A percentile compares a stretch with the other conserved stretches of the same genome.
phyloP scores from a whole-genome alignment of 2,329 filamentous ascomycete species.

The Exophiala viscosa region DNA sequence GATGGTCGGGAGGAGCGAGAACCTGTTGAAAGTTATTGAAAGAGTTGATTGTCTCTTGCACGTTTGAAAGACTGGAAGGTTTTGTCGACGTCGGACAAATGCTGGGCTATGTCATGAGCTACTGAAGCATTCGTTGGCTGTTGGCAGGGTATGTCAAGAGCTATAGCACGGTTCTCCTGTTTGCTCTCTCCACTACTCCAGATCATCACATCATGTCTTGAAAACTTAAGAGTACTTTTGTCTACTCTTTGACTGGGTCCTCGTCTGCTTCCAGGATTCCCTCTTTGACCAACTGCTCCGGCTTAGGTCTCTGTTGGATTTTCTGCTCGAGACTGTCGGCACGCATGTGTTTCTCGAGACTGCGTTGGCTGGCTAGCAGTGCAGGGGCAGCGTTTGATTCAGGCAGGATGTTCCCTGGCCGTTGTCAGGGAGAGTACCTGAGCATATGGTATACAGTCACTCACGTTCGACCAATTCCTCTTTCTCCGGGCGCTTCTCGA shows the following conservation, averaged over 20 bases:
- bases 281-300: slow-evolving; percentile 71
- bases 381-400: slow-evolving; percentile 72
- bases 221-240: not conserved
- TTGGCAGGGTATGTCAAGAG: not conserved
- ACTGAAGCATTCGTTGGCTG: slow-evolving; percentile 22
- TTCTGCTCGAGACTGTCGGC: slow-evolving; percentile 84
- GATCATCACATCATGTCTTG: not conserved
- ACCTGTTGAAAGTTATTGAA: slow-evolving; percentile 32
- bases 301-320: slow-evolving; percentile 70
- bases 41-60: not conserved
- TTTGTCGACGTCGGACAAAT: slow-evolving; percentile 9
- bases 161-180: not conserved
- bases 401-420: slow-evolving; percentile 77
- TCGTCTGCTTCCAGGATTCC: slow-evolving; percentile 71
- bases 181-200: not conserved
- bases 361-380: slow-evolving; percentile 73
- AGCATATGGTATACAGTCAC: slow-evolving; percentile 31
- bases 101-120: slow-evolving; percentile 27
- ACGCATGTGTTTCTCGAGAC: slow-evolving; percentile 84
- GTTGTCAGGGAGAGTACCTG: slow-evolving; percentile 14
- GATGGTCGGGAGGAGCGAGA: slow-evolving; percentile 33
- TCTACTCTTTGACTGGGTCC: slow-evolving; percentile 35
- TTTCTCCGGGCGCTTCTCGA: slow-evolving; percentile 63
- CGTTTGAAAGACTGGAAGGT: not conserved
- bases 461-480: slow-evolving; percentile 75